Percentiles rank a stretch among this genome's conserved stretches.
Evolutionary conservation across 768 basidiomycete species (phyloP).

Genomic region (Lactifluus volemus): DNA sequence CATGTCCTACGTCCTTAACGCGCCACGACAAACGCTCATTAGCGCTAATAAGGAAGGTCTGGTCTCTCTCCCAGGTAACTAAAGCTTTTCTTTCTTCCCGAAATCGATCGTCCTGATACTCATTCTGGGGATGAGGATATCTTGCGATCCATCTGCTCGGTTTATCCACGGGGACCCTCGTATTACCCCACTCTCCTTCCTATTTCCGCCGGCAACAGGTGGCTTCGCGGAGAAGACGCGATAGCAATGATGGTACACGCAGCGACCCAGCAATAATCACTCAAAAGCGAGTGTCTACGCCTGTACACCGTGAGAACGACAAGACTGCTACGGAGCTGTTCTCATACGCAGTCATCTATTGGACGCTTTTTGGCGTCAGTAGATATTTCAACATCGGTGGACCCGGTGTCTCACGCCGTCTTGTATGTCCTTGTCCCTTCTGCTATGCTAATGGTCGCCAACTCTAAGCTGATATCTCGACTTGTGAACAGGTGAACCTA

Average conservation of each 20-base stretch:
- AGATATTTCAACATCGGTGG: constrained; percentile 28
- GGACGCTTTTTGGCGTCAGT: constrained; percentile 43
- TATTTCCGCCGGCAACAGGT: constrained; percentile 52
- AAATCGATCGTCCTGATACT: neutral
- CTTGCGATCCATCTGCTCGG: constrained; percentile 85
- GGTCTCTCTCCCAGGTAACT: constrained; percentile 61
- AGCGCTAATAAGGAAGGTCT: constrained; percentile 91
- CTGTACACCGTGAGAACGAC: constrained; percentile 46
- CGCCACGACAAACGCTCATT: constrained; percentile 54
- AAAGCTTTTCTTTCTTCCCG: no score
- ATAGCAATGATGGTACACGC: constrained; percentile 21
- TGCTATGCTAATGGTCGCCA: neutral
- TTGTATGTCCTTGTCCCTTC: constrained; percentile 37
- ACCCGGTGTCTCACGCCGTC: constrained; percentile 45
- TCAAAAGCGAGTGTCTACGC: neutral
- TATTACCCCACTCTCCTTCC: constrained; percentile 72
- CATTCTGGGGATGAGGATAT: constrained; percentile 49
- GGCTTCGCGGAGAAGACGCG: constrained; percentile 3
- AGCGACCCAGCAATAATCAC: neutral
- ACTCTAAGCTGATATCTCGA: neutral
- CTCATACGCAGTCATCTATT: constrained; percentile 75
- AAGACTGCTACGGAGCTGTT: constrained; percentile 71
- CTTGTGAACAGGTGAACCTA: constrained; percentile 58
- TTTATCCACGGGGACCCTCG: constrained; percentile 66
- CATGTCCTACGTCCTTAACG: constrained; percentile 54